Evolutionary conservation across 306 rosid genomes (phyloP).

Genomic region (Trifolium pratense): DNA sequence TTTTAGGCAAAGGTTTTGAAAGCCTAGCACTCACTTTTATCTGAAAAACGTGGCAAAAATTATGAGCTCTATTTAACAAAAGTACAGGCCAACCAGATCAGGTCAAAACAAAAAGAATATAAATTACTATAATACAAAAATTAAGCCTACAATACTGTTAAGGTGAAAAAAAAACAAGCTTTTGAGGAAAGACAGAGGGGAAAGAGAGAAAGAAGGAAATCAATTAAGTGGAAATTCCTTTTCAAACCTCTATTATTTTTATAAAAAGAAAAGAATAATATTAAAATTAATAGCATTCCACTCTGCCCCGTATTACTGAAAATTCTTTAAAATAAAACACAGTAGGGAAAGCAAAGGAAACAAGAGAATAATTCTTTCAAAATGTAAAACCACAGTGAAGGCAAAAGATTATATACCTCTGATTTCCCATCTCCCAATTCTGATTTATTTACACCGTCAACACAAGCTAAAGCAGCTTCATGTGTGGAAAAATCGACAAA

Average conservation of each 20-base stretch:
- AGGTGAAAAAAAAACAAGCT: slow-evolving; percentile 10
- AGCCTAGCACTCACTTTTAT: slow-evolving; percentile 83
- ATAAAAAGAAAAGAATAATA: slow-evolving; percentile 4
- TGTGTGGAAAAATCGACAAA: slow-evolving; percentile 85
- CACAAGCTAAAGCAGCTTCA: slow-evolving; percentile 76
- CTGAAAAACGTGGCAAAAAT: slow-evolving; percentile 45
- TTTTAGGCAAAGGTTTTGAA: slow-evolving; percentile 88
- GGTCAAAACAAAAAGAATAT: slow-evolving; percentile 15
- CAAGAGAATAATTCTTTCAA: slow-evolving; percentile 4
- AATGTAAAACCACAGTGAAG: slow-evolving; percentile 17
- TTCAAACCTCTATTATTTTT: neutral
- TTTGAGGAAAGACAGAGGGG: neutral
- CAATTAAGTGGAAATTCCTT: slow-evolving; percentile 20
- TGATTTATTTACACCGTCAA: slow-evolving; percentile 61
- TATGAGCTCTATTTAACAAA: slow-evolving; percentile 27
- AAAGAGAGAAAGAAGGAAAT: neutral
- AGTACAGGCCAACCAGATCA: slow-evolving; percentile 16
- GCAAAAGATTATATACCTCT: slow-evolving; percentile 57
- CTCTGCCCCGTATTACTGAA: slow-evolving; percentile 20
- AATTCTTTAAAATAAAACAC: slow-evolving; percentile 1
- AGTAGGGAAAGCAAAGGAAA: slow-evolving; percentile 9
- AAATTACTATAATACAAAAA: slow-evolving; percentile 17
- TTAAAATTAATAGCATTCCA: slow-evolving; percentile 12
- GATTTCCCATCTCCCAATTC: slow-evolving; percentile 60
- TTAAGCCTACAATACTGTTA: neutral